phyloP scores from a whole-genome alignment of 768 basidiomycete species.

The Melanogaster broomeanus region DNA sequence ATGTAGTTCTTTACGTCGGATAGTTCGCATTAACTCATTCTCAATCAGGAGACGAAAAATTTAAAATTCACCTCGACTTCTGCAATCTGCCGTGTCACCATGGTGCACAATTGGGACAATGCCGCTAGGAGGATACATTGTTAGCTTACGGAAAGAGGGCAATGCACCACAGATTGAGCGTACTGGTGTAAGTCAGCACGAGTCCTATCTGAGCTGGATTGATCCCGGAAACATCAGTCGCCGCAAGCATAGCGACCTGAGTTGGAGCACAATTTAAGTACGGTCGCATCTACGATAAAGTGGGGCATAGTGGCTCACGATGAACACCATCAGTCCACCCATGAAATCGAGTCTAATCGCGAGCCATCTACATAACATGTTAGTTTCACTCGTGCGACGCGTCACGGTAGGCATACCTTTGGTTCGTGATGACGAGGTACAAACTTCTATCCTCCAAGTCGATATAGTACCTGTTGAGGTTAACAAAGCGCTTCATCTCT shows the following conservation, averaged over 20 bases:
- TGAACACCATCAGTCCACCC: conserved; percentile 59
- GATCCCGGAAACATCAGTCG: conserved; percentile 54
- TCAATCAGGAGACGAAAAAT: conserved; percentile 3
- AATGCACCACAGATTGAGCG: conserved; percentile 3
- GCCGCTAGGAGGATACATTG: conserved; percentile 35
- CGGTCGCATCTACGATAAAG: background rate
- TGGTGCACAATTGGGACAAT: conserved; percentile 52
- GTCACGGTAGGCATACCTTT: conserved; percentile 41
- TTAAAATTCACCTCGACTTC: conserved; percentile 60
- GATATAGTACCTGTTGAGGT: conserved; percentile 63
- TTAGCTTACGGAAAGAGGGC: background rate
- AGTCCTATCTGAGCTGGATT: conserved; percentile 72
- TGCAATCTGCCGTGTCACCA: conserved; percentile 58
- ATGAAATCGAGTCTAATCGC: conserved; percentile 71
- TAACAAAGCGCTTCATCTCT: conserved; percentile 58
- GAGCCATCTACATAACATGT: conserved; percentile 51
- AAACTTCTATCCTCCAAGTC: conserved; percentile 78
- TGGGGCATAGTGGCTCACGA: conserved; percentile 37
- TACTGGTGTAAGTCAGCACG: conserved; percentile 67
- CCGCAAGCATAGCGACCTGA: conserved; percentile 67
- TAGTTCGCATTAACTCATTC: background rate
- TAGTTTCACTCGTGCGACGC: background rate
- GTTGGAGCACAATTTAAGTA: background rate
- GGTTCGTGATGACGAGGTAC: conserved; percentile 64
- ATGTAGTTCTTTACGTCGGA: conserved; percentile 54